Base-by-base conservation (phyloP, 306 rosid species). In the Notholithocarpus densiflorus region DNA sequence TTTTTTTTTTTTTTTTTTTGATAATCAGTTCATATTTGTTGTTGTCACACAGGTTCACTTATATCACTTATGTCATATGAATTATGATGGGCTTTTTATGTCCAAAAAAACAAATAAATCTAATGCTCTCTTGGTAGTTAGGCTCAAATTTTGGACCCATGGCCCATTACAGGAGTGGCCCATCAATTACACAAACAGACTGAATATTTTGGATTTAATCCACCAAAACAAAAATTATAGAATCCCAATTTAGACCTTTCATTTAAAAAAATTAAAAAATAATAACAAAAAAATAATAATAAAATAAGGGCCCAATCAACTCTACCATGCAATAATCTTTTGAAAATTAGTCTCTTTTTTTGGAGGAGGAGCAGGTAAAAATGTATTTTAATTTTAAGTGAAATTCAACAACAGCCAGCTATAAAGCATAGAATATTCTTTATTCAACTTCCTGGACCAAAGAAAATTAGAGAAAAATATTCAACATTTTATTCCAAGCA, bases 101-200 rank as follows among this genome's bases (percentile, higher is more conserved):
- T 1, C 53, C 14, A 0, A 48, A 48, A 34, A 48, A 10, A 27
- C 17, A 62, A 27, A 62, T 3, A 62, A 14, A 12, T 48, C 15
- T 62, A 62, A 15, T 27, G n/a, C 5, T 62, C n/a, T 62, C 21
- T 3, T 15, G 69, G 43, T 29, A 3, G 69, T 62, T 62, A 3
- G 23, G 52, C 24, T 26, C 13, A 20, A 48, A 29, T 48, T 72
- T 45, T 72, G 72, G 82, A 70, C 64, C 34, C 82, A 27, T 61
- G 23, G 40, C 37, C 81, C 48, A 68, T 55, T 72, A n/a, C 55
- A 77, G 21, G 40, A 68, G 37, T 56, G 37, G 48, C 72, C 31
- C 13, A 20, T 27, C 8, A 31, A 64, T 14, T 3, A 64, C 31
- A 13, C 34, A 40, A 40, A 40, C 45, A 40, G 45, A 64, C 45